Percentiles rank a stretch among this genome's conserved stretches.
Conservation (phyloP, 768 basidiomycete species). For the Agrocybe chaxingu region DNA sequence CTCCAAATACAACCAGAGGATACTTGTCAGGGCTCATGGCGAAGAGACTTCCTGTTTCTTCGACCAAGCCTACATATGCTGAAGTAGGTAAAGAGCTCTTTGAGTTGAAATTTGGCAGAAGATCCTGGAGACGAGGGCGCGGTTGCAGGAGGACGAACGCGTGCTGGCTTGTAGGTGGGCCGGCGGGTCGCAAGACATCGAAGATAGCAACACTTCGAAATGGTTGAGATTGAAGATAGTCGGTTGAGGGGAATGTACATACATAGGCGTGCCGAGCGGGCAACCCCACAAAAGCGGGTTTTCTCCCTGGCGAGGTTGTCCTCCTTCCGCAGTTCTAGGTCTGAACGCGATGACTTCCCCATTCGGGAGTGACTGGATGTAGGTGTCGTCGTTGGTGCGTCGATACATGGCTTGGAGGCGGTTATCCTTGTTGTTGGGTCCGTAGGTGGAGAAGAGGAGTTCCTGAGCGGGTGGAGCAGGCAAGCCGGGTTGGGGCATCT, state of each 20-base stretch:
- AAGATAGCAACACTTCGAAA: conserved; percentile 73
- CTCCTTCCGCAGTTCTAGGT: conserved; percentile 20
- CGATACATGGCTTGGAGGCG: conserved; percentile 69
- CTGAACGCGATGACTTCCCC: conserved; percentile 77
- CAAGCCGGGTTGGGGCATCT: conserved; percentile 37
- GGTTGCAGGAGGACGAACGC: conserved; percentile 90
- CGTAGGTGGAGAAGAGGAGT: conserved; percentile 87
- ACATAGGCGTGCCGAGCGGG: conserved; percentile 68
- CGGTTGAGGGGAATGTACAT: conserved; percentile 21
- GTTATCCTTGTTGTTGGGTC: conserved; percentile 86
- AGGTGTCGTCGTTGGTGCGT: conserved; percentile 73
- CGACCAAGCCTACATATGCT: conserved; percentile 81
- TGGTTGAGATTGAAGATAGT: neutral
- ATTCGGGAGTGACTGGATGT: conserved; percentile 77
- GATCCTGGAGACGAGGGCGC: conserved; percentile 66
- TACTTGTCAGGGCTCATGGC: conserved; percentile 82
- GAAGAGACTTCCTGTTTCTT: conserved; percentile 70
- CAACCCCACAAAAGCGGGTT: conserved; percentile 52
- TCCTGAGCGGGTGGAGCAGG: conserved; percentile 60
- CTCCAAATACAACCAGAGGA: conserved; percentile 76
- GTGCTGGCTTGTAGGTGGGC: conserved; percentile 22
- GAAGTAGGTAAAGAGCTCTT: conserved; percentile 40
- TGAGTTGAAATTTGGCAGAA: conserved; percentile 58
- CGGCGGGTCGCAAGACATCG: conserved; percentile 56
- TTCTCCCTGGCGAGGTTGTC: conserved; percentile 10